These are phyloP conservation scores for Stromatinia cepivora DNA, from an alignment of 2,329 filamentous ascomycete genomes.

Conservation along the genomic window DNA sequence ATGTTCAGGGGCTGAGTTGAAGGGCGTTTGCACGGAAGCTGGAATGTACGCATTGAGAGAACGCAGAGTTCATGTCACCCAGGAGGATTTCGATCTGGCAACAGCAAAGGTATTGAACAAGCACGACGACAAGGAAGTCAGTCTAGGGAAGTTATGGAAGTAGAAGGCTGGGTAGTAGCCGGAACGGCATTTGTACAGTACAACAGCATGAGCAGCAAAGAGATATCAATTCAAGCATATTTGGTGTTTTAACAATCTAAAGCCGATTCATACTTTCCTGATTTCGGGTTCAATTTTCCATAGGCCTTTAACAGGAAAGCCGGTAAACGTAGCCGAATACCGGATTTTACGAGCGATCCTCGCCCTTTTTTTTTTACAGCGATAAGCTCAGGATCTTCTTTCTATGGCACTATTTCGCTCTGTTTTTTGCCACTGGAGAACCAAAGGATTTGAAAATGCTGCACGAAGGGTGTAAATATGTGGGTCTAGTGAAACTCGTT, in stretches of 20 bases:
- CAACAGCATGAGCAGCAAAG: conserved; percentile 32
- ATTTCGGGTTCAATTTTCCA: not conserved
- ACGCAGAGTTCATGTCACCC: conserved; percentile 93
- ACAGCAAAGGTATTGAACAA: conserved; percentile 99
- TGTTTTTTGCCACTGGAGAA: not conserved
- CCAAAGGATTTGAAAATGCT: conserved; percentile 1
- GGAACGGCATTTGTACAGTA: conserved; percentile 38
- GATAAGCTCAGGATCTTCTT: conserved; percentile 12
- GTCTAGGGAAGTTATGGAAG: conserved; percentile 84
- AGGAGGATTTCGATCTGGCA: conserved; percentile 97
- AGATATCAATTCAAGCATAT: conserved; percentile 21
- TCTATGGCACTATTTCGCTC: not conserved
- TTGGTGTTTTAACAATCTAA: conserved; percentile 10
- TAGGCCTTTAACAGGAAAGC: conserved; percentile 10
- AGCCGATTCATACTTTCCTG: not conserved
- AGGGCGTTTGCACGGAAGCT: conserved; percentile 97
- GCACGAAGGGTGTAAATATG: conserved; percentile 7
- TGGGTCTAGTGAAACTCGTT: not conserved
- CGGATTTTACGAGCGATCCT: conserved; percentile 8
- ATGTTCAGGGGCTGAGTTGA: conserved; percentile 94
- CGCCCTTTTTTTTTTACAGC: not conserved
- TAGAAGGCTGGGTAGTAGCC: conserved; percentile 43
- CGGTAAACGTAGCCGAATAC: not conserved
- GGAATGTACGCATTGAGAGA: conserved; percentile 98
- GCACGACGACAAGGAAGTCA: conserved; percentile 97